Evolutionary conservation across 2,329 filamentous ascomycete species (phyloP), one percentile per base, ranked within the genome.

Genomic region (Clonostachys byssicola): DNA sequence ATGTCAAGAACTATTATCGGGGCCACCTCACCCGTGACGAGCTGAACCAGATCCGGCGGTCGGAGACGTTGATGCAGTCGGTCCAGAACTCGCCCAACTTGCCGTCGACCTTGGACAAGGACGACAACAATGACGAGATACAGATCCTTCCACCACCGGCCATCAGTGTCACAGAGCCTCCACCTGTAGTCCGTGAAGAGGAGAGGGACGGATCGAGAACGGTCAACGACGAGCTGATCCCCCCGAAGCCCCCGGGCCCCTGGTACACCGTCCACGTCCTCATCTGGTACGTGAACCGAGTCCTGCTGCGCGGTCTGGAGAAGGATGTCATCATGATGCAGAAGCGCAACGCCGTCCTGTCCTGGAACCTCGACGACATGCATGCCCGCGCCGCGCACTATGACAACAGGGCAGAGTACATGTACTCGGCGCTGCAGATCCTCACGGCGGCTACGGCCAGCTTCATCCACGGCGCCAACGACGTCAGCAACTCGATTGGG

Each of bases 381-480:
- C 78, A 85, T 56, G 78, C 77, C 12, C 72, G 70, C 20, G 80
- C 78, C 3, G 64, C 72, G 23, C 80, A 83, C 58, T 86, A 77
- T 62, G 74, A 83, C 55, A 85, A 85, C 63, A 44, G 41, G 34
- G 47, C 42, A 12, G 81, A 85, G 61, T 78, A 79, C 64, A 67
- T 80, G 43, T 84, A 78, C 61, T 78, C 75, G 6, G 83, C 80
- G 62, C 68, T 80, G 20, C 79, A 82, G 55, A 63, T 83, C 54
- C 69, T 81, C 63, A 81, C 81, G 5, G 81, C 82, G 8, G 75
- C 76, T 52, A 80, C 80, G 34, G 77, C 80, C 12, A 83, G 80
- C 5, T 84, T 86, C 51, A 77, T 78, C 3, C 82, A 86, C 63
- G 83, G 83, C 17, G 80, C 81, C 53, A 86, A 86, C 61, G 83